Evolutionary conservation across 2,329 filamentous ascomycete genomes (phyloP).

Genomic region (Alternaria angustiovoidea): DNA sequence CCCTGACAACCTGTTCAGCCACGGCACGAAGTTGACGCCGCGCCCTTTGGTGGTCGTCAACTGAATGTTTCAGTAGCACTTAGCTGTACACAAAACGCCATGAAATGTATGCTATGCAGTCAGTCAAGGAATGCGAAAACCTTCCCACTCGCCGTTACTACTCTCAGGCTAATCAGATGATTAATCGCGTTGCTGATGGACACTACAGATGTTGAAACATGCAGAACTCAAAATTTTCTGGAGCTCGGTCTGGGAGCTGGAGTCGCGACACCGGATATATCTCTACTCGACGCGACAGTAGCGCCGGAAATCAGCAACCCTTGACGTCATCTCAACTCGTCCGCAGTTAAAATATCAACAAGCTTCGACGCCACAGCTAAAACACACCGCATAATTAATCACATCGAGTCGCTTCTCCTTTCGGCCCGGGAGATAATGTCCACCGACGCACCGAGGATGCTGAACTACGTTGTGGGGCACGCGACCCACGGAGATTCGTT

Average conservation of each 20-base stretch:
- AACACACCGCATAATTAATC: neutral
- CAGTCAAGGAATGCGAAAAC: neutral
- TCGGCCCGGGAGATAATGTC: slow-evolving; percentile 1
- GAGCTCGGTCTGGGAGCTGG: neutral
- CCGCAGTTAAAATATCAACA: neutral
- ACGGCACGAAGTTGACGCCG: slow-evolving; percentile 35
- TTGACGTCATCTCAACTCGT: slow-evolving; percentile 2
- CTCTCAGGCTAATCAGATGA: neutral
- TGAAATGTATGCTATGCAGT: neutral
- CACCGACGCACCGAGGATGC: slow-evolving; percentile 6
- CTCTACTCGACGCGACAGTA: neutral
- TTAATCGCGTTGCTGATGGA: neutral
- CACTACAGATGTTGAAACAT: neutral
- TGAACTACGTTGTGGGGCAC: slow-evolving; percentile 2
- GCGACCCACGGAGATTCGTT: neutral
- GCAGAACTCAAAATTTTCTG: neutral
- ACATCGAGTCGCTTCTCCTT: neutral
- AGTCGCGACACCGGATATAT: neutral
- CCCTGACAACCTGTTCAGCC: slow-evolving; percentile 44
- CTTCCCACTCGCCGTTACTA: neutral
- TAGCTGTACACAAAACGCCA: neutral
- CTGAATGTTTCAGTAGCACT: slow-evolving; percentile 4
- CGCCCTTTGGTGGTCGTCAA: slow-evolving; percentile 32
- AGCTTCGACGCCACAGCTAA: slow-evolving; percentile 1
- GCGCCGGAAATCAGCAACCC: neutral